A percentile compares a stretch with the other conserved stretches of the same genome.
Conservation (phyloP, 169 alveolate species). For the Plasmodium coatneyi region DNA sequence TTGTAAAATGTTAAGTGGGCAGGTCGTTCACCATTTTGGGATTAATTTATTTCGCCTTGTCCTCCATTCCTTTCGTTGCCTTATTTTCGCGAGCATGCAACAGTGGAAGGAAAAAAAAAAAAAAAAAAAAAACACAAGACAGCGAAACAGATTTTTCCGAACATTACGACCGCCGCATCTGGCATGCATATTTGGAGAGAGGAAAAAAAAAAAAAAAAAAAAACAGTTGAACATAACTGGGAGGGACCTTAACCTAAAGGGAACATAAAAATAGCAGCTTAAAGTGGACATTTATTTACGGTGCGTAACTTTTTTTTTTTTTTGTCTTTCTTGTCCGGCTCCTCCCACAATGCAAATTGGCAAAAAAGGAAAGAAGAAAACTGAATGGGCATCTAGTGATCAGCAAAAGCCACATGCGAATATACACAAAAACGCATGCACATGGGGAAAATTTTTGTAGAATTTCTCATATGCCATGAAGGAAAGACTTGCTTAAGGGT, state of each 20-base stretch:
- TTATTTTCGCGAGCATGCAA: neutral
- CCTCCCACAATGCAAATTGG: neutral
- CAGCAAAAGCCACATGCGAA: neutral
- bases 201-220: neutral
- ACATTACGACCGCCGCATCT: neutral
- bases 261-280: neutral
- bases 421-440: neutral
- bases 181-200: constrained; percentile 17
- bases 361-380: neutral
- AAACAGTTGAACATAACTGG: neutral
- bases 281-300: neutral
- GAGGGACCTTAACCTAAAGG: neutral
- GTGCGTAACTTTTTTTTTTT: neutral
- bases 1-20: neutral
- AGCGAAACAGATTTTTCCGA: constrained; percentile 10
- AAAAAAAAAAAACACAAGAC: neutral
- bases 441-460: neutral
- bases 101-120: neutral
- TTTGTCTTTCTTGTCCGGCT: neutral
- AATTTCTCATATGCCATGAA: neutral
- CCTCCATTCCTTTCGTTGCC: neutral
- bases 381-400: neutral
- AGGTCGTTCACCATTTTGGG: neutral
- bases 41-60: neutral
- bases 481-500: neutral